Conservation (phyloP, 108 stramenopile genomes). For the Nitzschia sp. region DNA sequence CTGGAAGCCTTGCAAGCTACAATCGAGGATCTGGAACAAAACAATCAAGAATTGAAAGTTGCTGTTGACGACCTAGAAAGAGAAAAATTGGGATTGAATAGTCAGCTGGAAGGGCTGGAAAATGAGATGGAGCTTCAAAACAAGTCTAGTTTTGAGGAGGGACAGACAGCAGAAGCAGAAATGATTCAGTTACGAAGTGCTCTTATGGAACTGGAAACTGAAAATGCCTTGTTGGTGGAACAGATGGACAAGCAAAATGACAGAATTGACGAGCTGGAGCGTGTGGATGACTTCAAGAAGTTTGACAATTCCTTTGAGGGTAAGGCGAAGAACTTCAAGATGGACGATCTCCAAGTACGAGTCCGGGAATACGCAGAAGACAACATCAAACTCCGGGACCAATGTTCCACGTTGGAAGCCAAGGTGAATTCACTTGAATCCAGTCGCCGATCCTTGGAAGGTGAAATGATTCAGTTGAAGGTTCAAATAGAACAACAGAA, state of each 20-base stretch:
- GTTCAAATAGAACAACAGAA: too few species aligned
- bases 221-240: background rate
- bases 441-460: background rate
- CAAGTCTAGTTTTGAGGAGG: background rate
- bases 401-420: background rate
- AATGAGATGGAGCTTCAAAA: background rate
- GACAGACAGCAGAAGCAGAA: background rate
- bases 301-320: background rate
- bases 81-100: background rate
- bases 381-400: background rate
- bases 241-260: background rate
- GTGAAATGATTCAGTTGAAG: background rate
- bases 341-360: background rate
- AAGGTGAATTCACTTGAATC: background rate
- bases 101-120: background rate
- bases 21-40: background rate
- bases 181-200: background rate
- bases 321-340: background rate
- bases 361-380: background rate
- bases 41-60: background rate
- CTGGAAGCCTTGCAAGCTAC: background rate
- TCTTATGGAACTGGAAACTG: background rate
- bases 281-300: background rate
- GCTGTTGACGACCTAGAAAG: background rate
- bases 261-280: background rate